Conservation (phyloP, 768 basidiomycete genomes). For the Agrocybe chaxingu region DNA sequence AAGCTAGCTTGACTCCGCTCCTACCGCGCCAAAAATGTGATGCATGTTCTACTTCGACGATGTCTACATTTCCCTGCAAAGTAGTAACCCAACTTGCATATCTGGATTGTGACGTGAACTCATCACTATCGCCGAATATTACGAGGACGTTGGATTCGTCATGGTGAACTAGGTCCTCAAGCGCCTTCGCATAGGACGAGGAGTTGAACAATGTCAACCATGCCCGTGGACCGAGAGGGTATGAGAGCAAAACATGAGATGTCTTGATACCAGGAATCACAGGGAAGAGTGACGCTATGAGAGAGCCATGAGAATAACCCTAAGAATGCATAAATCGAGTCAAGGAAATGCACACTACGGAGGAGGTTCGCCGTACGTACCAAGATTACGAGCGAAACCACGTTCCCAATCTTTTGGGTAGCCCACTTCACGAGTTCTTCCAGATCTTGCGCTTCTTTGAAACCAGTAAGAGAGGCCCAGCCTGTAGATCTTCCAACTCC, state of each 20-base stretch:
- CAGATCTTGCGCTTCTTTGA: slow-evolving; percentile 68
- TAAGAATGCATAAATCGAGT: neutral
- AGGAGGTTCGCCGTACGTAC: slow-evolving; percentile 35
- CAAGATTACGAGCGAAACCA: slow-evolving; percentile 53
- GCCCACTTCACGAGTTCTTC: slow-evolving; percentile 59
- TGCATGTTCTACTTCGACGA: slow-evolving; percentile 43
- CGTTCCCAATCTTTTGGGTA: slow-evolving; percentile 34
- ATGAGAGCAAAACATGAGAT: slow-evolving; percentile 70
- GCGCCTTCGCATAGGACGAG: slow-evolving; percentile 45
- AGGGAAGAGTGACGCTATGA: slow-evolving; percentile 68
- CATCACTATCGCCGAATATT: slow-evolving; percentile 65
- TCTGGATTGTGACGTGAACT: slow-evolving; percentile 57
- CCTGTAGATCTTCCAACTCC: slow-evolving; percentile 76
- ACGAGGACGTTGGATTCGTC: slow-evolving; percentile 52
- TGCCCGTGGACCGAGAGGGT: slow-evolving; percentile 66
- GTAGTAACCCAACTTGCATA: slow-evolving; percentile 55
- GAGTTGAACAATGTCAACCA: slow-evolving; percentile 70
- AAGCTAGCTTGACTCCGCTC: slow-evolving; percentile 23
- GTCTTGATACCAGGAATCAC: slow-evolving; percentile 47
- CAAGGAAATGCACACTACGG: slow-evolving; percentile 4
- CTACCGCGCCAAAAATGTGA: slow-evolving; percentile 67
- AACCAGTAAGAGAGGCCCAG: slow-evolving; percentile 70
- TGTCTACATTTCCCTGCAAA: slow-evolving; percentile 30
- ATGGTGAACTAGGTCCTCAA: slow-evolving; percentile 48
- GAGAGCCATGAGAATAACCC: slow-evolving; percentile 75